Evolutionary conservation across 1,284 basidiomycete genomes (phyloP), one percentile per base, ranked within the genome.

Genomic region (Ustilago sp.): DNA sequence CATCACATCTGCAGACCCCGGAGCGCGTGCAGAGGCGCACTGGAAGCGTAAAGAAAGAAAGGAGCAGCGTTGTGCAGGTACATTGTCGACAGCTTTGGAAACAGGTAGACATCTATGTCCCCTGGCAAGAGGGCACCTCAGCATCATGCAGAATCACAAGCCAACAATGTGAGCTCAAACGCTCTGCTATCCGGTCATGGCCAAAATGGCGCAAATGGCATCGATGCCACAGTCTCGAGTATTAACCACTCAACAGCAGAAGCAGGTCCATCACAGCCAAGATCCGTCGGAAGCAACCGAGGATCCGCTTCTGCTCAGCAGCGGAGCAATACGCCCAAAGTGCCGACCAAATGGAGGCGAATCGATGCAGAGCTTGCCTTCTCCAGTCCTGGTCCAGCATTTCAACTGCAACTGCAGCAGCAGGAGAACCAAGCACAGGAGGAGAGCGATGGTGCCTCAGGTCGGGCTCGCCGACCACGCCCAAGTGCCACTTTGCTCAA

Each of bases 341-440:
- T 45, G 12, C 64, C 70, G 11, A 47, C 63, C 11, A 82, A 82
- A 48, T 55, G 79, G 19, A 73, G 78, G n/a, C 54, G 77, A 39
- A 63, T 83, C 23, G 74, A 82, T 50, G 79, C 73, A 36, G 80
- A 82, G 48, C 65, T 84, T 19, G 74, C 76, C 17, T 84, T 84
- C 39, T 82, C 79, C 62, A 81, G 78, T 57, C 83, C 83, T 15
- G 83, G 83, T 12, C 82, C 82, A 23, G 80, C 81, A 0, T 82
- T 84, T 43, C 72, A 71, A 57, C 43, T 78, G 6, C 47, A 63
- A 52, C 50, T 58, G 43, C 17, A 60, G 55, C 55, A 65, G 28
- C n/a, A 52, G 8, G 56, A 56, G 23, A 53, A 41, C 17, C 50
- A 53, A n/a, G 68, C 45, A 0, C 63, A 73, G 41, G 34, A 59